phyloP scores from a whole-genome alignment of 306 rosid species.

The Acacia crassicarpa region DNA sequence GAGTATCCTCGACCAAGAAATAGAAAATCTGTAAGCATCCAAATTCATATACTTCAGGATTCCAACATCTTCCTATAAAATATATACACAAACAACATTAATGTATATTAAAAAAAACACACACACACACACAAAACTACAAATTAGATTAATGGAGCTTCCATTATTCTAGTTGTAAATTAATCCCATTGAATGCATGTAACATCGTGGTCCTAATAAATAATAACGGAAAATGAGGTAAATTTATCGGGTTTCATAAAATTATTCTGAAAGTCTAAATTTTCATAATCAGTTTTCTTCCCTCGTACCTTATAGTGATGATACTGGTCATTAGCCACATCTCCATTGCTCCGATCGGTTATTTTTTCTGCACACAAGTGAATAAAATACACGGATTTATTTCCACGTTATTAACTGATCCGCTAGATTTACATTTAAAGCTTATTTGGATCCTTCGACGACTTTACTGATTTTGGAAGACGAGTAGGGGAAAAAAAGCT shows the following conservation, averaged over 20 bases:
- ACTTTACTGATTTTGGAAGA: neutral
- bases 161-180: neutral
- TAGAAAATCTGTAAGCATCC: conserved; percentile 72
- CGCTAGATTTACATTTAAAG: no score
- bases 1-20: conserved; percentile 68
- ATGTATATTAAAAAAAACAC: neutral
- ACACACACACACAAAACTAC: neutral
- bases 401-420: neutral
- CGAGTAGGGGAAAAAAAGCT: no score
- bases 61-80: conserved; percentile 57
- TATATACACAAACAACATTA: neutral
- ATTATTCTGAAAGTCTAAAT: neutral
- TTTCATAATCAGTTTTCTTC: neutral
- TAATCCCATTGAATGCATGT: neutral
- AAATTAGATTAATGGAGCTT: neutral
- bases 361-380: conserved; percentile 42
- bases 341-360: conserved; percentile 42
- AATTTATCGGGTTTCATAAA: neutral
- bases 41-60: conserved; percentile 53
- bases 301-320: conserved; percentile 43
- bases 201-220: neutral
- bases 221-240: neutral
- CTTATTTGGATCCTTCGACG: neutral
- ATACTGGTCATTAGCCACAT: conserved; percentile 43
- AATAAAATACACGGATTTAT: neutral